Conservation (phyloP, 192 early-diverging fungal species). For the Funneliformis geosporum region DNA sequence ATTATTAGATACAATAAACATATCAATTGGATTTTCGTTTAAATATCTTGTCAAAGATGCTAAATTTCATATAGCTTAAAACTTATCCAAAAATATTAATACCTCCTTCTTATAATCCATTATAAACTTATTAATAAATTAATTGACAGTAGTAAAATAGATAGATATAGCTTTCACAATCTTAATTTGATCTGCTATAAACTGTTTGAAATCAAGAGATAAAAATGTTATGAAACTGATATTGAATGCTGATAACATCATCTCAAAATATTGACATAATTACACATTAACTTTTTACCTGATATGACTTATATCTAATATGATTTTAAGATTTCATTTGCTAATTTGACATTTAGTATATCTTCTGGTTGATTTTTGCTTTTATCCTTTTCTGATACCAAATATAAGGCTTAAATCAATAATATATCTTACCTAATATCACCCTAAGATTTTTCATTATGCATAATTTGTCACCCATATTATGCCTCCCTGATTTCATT, state of each 20-base stretch:
- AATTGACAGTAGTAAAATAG: neutral
- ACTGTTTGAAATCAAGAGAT: neutral
- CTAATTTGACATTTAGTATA: neutral
- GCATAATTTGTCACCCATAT: no score
- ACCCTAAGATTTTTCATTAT: no score
- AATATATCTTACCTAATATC: no score
- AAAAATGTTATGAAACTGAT: neutral
- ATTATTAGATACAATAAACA: neutral
- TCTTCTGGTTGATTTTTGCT: slow-evolving; percentile 4
- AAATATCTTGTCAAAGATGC: neutral
- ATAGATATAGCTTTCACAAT: neutral
- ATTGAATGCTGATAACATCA: neutral
- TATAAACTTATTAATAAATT: neutral
- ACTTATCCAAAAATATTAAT: neutral
- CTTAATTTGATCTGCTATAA: neutral
- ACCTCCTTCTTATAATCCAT: slow-evolving; percentile 2
- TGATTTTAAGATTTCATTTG: no score
- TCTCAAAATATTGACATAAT: neutral
- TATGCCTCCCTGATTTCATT: no score
- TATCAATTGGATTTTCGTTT: neutral
- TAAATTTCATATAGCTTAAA: neutral
- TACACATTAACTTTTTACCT: neutral
- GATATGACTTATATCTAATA: no score
- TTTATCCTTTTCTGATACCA: slow-evolving; percentile 8
- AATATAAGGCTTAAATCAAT: neutral